Conservation (phyloP, 106 monocot genomes). For the Platanthera guangdongensis region DNA sequence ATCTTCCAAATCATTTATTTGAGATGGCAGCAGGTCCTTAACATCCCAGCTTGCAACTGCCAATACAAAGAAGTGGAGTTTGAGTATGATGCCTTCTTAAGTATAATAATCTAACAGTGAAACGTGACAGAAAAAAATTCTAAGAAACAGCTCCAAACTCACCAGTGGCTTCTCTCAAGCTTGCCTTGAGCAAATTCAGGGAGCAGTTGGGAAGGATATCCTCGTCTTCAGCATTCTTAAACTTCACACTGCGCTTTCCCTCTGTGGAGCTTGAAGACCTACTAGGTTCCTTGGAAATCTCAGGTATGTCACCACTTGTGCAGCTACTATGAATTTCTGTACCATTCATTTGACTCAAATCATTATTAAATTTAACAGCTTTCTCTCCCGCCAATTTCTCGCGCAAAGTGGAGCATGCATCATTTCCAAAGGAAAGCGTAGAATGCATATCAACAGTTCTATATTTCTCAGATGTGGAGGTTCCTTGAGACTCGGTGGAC, state of each 20-base stretch:
- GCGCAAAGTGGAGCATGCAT: background rate
- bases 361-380: background rate
- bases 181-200: background rate
- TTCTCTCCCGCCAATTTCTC: background rate
- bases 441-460: background rate
- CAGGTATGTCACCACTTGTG: background rate
- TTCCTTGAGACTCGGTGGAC: background rate
- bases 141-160: background rate
- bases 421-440: background rate
- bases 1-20: slow-evolving; percentile 7
- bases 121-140: background rate
- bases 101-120: too few relatives aligned
- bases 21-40: slow-evolving; percentile 13
- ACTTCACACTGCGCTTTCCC: background rate
- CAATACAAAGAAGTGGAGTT: too few relatives aligned
- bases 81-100: too few relatives aligned
- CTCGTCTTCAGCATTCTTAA: background rate
- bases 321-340: background rate
- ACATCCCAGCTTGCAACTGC: slow-evolving; percentile 45
- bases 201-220: background rate
- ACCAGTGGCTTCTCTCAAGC: slow-evolving; percentile 5
- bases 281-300: background rate
- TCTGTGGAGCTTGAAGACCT: background rate
- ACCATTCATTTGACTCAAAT: background rate
- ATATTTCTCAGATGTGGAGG: slow-evolving; percentile 1